These are phyloP conservation scores for Cladophialophora psammophila DNA, from an alignment of 2,329 filamentous ascomycete genomes.

Conservation along the genomic window DNA sequence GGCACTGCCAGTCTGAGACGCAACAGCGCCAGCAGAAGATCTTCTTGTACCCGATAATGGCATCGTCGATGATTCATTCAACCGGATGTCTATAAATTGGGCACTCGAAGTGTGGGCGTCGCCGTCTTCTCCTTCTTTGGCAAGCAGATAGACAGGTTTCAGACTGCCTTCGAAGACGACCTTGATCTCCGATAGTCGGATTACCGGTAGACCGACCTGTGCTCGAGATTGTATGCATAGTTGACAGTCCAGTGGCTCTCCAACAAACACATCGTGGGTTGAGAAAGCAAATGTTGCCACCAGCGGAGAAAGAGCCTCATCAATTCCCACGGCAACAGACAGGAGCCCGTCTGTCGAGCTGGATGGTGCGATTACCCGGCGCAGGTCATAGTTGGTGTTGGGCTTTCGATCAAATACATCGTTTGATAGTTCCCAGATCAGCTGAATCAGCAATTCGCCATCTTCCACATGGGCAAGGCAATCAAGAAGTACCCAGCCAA, in stretches of 20 bases:
- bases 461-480: slow-evolving; percentile 58
- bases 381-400: slow-evolving; percentile 54
- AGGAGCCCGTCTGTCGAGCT: slow-evolving; percentile 52
- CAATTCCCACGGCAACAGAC: slow-evolving; percentile 56
- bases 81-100: slow-evolving; percentile 45
- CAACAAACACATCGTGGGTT: slow-evolving; percentile 64
- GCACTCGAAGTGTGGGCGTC: slow-evolving; percentile 39
- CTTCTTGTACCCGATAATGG: slow-evolving; percentile 43
- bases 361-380: slow-evolving; percentile 4
- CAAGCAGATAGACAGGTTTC: slow-evolving; percentile 51
- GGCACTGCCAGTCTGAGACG: slow-evolving; percentile 62
- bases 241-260: slow-evolving; percentile 65
- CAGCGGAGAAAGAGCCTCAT: slow-evolving; percentile 58
- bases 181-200: slow-evolving; percentile 58
- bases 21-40: slow-evolving; percentile 46
- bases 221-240: slow-evolving; percentile 60
- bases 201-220: slow-evolving; percentile 53
- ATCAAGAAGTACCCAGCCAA: slow-evolving; percentile 62
- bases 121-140: slow-evolving; percentile 42
- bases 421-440: slow-evolving; percentile 65
- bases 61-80: slow-evolving; percentile 45
- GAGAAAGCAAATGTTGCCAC: slow-evolving; percentile 62
- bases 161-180: slow-evolving; percentile 62
- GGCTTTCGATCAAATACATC: slow-evolving; percentile 48
- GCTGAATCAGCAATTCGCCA: slow-evolving; percentile 57